These are phyloP conservation scores for Beauveria pseudobassiana DNA, from an alignment of 2,329 filamentous ascomycete species.

Conservation along the genomic window DNA sequence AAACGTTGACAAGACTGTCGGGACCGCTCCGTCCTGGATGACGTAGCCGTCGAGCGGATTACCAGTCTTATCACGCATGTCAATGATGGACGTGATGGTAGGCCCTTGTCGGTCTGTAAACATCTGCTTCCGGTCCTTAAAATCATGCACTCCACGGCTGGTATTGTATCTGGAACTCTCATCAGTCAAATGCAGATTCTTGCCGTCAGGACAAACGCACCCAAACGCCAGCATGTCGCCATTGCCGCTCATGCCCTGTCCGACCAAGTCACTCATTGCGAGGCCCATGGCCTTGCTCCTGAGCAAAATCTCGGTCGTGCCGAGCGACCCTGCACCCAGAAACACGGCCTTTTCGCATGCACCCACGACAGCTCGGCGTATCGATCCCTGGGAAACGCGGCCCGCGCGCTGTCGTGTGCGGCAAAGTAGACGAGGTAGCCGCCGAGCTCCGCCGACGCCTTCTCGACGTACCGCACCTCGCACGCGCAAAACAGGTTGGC, in stretches of 20 bases:
- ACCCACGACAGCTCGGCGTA: conserved; percentile 61
- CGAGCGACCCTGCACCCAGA: conserved; percentile 56
- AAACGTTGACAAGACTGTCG: conserved; percentile 46
- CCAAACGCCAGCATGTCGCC: conserved; percentile 60
- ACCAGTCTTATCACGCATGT: conserved; percentile 40
- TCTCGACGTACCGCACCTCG: conserved; percentile 56
- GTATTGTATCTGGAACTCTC: conserved; percentile 24
- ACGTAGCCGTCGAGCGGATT: conserved; percentile 56
- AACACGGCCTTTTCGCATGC: conserved; percentile 58
- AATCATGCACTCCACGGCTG: neutral
- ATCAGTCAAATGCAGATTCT: neutral
- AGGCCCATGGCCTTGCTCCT: conserved; percentile 53
- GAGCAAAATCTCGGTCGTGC: conserved; percentile 59
- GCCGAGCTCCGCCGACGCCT: conserved; percentile 34
- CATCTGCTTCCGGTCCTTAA: conserved; percentile 29
- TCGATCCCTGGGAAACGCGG: conserved; percentile 40
- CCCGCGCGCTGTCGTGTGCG: conserved; percentile 54
- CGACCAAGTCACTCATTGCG: conserved; percentile 47
- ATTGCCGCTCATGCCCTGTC: conserved; percentile 57
- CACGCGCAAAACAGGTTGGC: conserved; percentile 65
- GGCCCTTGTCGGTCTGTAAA: conserved; percentile 42
- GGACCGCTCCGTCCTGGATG: conserved; percentile 56
- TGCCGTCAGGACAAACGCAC: conserved; percentile 24
- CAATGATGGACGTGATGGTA: conserved; percentile 56
- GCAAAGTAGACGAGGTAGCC: conserved; percentile 59